phyloP scores from a whole-genome alignment of 495 filamentous ascomycete species.

The Aspergillus funiculosus region DNA sequence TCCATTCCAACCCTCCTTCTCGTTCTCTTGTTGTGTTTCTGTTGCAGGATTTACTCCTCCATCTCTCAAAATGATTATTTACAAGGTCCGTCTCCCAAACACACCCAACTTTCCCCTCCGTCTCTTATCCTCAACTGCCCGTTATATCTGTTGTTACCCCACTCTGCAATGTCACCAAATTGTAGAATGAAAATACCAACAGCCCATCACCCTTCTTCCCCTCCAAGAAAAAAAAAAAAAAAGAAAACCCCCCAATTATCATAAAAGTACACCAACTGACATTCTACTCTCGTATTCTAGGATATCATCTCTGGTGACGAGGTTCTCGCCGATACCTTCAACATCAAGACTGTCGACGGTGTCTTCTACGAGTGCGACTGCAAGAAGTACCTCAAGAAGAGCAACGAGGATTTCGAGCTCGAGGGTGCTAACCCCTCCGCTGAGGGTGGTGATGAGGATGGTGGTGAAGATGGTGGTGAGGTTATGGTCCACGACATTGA shows the following conservation, averaged over 20 bases:
- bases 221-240: constrained; percentile 5
- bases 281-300: constrained; percentile 37
- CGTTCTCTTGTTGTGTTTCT: constrained; percentile 32
- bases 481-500: constrained; percentile 87
- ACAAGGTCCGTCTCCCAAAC: constrained; percentile 54
- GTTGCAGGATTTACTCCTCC: constrained; percentile 19
- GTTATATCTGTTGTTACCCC: not conserved
- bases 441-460: constrained; percentile 81
- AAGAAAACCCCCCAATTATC: not conserved
- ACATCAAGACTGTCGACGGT: constrained; percentile 67
- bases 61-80: constrained; percentile 78
- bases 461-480: constrained; percentile 44
- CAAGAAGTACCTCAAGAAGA: constrained; percentile 73
- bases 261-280: constrained; percentile 14
- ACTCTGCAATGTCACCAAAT: constrained; percentile 6
- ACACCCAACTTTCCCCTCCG: not conserved
- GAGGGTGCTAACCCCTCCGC: constrained; percentile 96
- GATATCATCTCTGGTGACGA: constrained; percentile 88
- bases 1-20: constrained; percentile 20
- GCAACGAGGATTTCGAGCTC: constrained; percentile 69
- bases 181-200: not conserved
- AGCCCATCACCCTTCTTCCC: not conserved
- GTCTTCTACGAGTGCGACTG: constrained; percentile 85
- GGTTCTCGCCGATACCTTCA: constrained; percentile 91
- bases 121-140: not conserved